Conservation (phyloP, 2,329 filamentous ascomycete species). For the Arthrobotrys conoides region DNA sequence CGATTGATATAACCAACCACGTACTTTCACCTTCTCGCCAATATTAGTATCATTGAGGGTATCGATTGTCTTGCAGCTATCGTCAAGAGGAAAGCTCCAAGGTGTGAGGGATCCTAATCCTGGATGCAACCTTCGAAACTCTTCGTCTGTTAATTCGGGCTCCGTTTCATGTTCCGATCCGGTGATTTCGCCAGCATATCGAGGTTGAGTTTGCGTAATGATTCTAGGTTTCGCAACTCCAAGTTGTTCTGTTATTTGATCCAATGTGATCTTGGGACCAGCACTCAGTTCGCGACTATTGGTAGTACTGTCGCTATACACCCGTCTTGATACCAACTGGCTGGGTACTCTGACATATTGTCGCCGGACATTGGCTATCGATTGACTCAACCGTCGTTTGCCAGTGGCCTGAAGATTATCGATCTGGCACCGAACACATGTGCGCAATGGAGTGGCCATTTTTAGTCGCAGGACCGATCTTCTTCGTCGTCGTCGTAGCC, state of each 20-base stretch:
- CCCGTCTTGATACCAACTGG: constrained; percentile 41
- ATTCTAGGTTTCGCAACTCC: constrained; percentile 11
- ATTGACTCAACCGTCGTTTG: background rate
- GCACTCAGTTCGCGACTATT: background rate
- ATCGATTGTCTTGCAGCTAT: constrained; percentile 36
- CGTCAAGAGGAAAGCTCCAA: constrained; percentile 29
- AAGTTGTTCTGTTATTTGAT: constrained; percentile 21
- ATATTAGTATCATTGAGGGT: constrained; percentile 54
- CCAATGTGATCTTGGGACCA: background rate
- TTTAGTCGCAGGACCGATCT: background rate
- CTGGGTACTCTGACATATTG: background rate
- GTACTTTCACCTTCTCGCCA: constrained; percentile 59
- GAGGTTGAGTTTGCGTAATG: constrained; percentile 2
- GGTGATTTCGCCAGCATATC: background rate
- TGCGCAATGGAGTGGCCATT: constrained; percentile 43
- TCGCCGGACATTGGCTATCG: constrained; percentile 18
- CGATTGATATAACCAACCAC: constrained; percentile 61
- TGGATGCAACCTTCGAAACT: background rate
- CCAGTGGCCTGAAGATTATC: constrained; percentile 24
- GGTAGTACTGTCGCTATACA: constrained; percentile 34
- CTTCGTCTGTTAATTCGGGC: constrained; percentile 15
- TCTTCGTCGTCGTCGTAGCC: constrained; percentile 1
- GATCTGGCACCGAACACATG: constrained; percentile 41
- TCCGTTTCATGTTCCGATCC: background rate
- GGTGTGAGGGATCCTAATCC: constrained; percentile 9